Percentiles rank a stretch among this genome's conserved stretches.
Conservation (phyloP, 345 rosid species). For the Citropsis articulata region DNA sequence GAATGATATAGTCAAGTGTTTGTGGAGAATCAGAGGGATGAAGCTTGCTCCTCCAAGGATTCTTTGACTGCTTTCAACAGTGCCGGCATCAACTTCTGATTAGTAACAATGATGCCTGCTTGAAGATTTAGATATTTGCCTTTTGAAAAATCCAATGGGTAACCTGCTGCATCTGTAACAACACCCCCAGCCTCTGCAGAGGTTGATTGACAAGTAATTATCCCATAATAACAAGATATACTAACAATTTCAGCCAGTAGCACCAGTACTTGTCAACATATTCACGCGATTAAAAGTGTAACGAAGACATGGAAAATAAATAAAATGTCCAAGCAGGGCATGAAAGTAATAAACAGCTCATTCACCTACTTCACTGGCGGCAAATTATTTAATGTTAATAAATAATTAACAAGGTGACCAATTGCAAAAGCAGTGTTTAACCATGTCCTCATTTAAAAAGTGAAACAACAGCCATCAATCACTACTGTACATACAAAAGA, state of each 20-base stretch:
- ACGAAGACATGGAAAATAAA: neutral
- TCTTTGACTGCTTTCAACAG: conserved; percentile 76
- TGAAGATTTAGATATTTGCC: conserved; percentile 73
- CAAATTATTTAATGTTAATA: neutral
- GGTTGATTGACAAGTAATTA: conserved; percentile 13
- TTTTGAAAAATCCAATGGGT: conserved; percentile 72
- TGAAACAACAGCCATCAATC: no score
- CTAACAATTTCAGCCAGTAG: neutral
- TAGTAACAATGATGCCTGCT: conserved; percentile 73
- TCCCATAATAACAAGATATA: neutral
- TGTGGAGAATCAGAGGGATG: conserved; percentile 47
- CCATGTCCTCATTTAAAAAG: neutral
- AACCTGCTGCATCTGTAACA: conserved; percentile 72
- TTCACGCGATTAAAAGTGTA: neutral
- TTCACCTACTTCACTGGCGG: neutral
- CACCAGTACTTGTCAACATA: neutral
- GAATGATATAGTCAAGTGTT: neutral
- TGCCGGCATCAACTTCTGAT: conserved; percentile 77
- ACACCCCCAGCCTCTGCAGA: conserved; percentile 86
- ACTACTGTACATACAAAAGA: neutral
- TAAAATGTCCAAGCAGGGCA: neutral
- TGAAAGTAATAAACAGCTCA: neutral
- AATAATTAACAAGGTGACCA: neutral
- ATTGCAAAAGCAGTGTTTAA: neutral
- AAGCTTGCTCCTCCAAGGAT: conserved; percentile 58